These are phyloP conservation scores for Acanthamoeba culbertsoni DNA, from an alignment of 208 protist species.

Conservation along the genomic window DNA sequence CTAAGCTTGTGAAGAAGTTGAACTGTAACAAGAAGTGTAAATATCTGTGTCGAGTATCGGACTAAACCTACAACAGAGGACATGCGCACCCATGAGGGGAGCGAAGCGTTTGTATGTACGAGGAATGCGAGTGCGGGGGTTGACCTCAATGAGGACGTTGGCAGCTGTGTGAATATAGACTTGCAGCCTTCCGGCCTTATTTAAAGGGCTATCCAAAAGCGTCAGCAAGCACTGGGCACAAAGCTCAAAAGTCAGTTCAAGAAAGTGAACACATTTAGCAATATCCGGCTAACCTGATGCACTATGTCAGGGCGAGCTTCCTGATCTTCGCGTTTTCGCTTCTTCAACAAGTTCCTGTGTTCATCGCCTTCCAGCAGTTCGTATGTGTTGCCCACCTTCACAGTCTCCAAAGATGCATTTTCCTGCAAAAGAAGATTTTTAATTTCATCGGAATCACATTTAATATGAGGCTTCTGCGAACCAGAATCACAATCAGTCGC, in stretches of 20 bases:
- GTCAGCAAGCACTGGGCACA: conserved; percentile 92
- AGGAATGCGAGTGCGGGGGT: conserved; percentile 97
- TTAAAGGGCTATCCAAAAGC: conserved; percentile 97
- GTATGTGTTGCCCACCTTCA: conserved; percentile 91
- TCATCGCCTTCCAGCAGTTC: conserved; percentile 96
- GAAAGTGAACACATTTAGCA: too few species aligned
- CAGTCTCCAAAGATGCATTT: conserved; percentile 34
- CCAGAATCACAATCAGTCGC: conserved; percentile 53
- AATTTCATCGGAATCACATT: background rate
- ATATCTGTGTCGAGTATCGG: background rate
- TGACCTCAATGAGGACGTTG: conserved; percentile 91
- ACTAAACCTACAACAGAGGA: background rate
- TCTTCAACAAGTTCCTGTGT: conserved; percentile 93
- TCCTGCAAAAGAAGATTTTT: background rate
- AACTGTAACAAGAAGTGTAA: conserved; percentile 77
- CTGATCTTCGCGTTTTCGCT: conserved; percentile 91
- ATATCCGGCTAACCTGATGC: conserved; percentile 89
- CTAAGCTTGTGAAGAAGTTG: conserved; percentile 97
- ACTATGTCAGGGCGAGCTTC: conserved; percentile 97
- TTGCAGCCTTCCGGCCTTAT: conserved; percentile 96
- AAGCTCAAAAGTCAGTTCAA: background rate
- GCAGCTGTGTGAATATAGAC: conserved; percentile 96
- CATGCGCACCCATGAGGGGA: conserved; percentile 93
- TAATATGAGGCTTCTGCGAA: background rate
- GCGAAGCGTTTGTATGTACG: conserved; percentile 97